These are phyloP conservation scores for Blastobotrys buckinghamii DNA, from an alignment of 1,139 yeast species.

Conservation along the genomic window DNA sequence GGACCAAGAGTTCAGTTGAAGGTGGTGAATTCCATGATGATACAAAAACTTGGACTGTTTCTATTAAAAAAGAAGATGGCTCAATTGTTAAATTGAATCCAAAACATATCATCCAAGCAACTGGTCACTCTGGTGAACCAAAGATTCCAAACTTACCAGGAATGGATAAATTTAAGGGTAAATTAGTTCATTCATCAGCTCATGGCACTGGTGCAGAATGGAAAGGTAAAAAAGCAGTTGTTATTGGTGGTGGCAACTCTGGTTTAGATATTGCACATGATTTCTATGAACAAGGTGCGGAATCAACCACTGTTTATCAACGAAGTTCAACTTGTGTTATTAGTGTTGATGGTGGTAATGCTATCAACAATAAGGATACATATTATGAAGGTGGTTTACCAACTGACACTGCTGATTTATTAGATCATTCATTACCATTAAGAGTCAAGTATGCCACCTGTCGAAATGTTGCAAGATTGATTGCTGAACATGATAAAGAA, in stretches of 20 bases:
- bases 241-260: constrained; percentile 42
- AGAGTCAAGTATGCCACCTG: constrained; percentile 30
- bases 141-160: constrained; percentile 34
- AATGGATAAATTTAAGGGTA: constrained; percentile 37
- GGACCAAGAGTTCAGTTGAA: constrained; percentile 34
- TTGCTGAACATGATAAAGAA: constrained; percentile 36
- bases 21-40: constrained; percentile 28
- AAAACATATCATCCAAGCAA: constrained; percentile 38
- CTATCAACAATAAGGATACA: constrained; percentile 37
- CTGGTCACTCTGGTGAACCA: constrained; percentile 41
- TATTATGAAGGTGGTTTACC: constrained; percentile 8
- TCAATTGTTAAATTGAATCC: constrained; percentile 19
- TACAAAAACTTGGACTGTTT: constrained; percentile 34
- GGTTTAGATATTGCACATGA: constrained; percentile 44
- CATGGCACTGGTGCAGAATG: constrained; percentile 23
- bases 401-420: constrained; percentile 17
- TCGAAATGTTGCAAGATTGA: constrained; percentile 28
- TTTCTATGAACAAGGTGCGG: constrained; percentile 39
- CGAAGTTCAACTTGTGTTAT: constrained; percentile 42
- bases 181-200: constrained; percentile 38
- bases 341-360: constrained; percentile 25
- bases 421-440: constrained; percentile 27
- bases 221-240: constrained; percentile 38
- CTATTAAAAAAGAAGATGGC: constrained; percentile 20
- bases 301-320: constrained; percentile 38